Evolutionary conservation across 2,329 filamentous ascomycete genomes (phyloP).

Genomic region (Leptographium radiaticola): DNA sequence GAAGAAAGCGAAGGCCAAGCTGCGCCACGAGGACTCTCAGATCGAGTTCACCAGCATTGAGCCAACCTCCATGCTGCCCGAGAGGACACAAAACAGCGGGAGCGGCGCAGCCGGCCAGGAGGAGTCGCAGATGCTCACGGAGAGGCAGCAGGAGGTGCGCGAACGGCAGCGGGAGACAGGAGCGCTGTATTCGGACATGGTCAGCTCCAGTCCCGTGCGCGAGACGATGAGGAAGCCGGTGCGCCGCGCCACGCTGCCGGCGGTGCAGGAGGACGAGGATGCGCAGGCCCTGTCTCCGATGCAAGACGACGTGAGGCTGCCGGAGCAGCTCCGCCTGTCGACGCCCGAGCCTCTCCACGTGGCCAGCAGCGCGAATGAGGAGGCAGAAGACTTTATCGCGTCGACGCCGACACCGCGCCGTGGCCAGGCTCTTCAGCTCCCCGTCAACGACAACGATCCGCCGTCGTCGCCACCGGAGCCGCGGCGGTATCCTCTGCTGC

Average conservation of each 20-base stretch:
- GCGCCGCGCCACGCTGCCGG: slow-evolving; percentile 10
- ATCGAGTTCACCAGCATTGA: slow-evolving; percentile 61
- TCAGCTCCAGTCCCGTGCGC: slow-evolving; percentile 34
- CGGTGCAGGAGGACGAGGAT: neutral
- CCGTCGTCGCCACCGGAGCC: slow-evolving; percentile 47
- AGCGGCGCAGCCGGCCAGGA: neutral
- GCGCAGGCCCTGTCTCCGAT: neutral
- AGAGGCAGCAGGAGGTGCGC: slow-evolving; percentile 65
- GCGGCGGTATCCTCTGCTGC: slow-evolving; percentile 36
- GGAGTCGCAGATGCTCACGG: slow-evolving; percentile 65
- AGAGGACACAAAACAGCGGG: slow-evolving; percentile 17
- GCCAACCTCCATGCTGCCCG: slow-evolving; percentile 28
- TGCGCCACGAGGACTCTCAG: slow-evolving; percentile 72
- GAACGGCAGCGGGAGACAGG: slow-evolving; percentile 57
- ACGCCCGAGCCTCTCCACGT: slow-evolving; percentile 28
- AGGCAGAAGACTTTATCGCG: slow-evolving; percentile 36
- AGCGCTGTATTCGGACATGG: slow-evolving; percentile 55
- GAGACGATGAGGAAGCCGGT: neutral
- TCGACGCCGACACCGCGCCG: slow-evolving; percentile 49
- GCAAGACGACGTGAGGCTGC: slow-evolving; percentile 4
- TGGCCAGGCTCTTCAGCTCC: slow-evolving; percentile 34
- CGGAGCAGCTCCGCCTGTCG: slow-evolving; percentile 17
- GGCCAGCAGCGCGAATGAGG: slow-evolving; percentile 16
- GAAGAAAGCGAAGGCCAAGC: slow-evolving; percentile 24
- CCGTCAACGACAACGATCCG: slow-evolving; percentile 33